These are phyloP conservation scores for Dendrostoma leiphaemia DNA, from an alignment of 2,329 filamentous ascomycete species.

Conservation along the genomic window DNA sequence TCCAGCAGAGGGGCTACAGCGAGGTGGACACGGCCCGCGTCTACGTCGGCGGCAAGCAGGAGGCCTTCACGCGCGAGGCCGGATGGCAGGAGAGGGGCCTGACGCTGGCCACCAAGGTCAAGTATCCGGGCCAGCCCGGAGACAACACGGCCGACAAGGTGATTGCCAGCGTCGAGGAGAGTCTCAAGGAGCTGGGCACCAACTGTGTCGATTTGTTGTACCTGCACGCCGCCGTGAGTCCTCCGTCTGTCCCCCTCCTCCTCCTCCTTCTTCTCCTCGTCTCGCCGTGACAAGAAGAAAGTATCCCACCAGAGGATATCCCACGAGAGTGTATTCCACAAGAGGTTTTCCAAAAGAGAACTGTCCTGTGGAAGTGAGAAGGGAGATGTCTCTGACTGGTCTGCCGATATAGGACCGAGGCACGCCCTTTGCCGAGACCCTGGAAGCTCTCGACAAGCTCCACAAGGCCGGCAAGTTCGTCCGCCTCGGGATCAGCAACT, in stretches of 20 bases:
- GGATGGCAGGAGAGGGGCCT: constrained; percentile 69
- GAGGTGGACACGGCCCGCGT: constrained; percentile 71
- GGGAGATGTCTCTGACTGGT: constrained; percentile 13
- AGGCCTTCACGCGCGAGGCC: constrained; percentile 64
- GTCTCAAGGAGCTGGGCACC: constrained; percentile 68
- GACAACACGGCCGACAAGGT: constrained; percentile 63
- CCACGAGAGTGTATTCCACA: no score
- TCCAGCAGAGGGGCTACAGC: constrained; percentile 66
- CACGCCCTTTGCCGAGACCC: constrained; percentile 75
- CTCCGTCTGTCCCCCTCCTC: neutral
- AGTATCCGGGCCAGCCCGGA: constrained; percentile 60
- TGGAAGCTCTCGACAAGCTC: constrained; percentile 74
- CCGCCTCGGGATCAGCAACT: constrained; percentile 78
- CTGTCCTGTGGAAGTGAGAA: constrained; percentile 7
- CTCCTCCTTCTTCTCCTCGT: neutral
- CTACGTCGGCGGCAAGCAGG: constrained; percentile 67
- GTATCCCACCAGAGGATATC: no score
- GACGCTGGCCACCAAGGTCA: constrained; percentile 64
- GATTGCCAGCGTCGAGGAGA: constrained; percentile 63
- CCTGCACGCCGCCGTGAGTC: constrained; percentile 60
- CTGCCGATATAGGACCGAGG: constrained; percentile 46
- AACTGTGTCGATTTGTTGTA: constrained; percentile 74
- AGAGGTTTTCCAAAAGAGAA: no score
- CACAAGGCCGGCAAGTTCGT: constrained; percentile 87
- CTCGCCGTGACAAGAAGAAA: no score